Percentiles rank a stretch among this genome's conserved stretches.
phyloP scores from a whole-genome alignment of 148 eudicot species.

The Silene uniflora region DNA sequence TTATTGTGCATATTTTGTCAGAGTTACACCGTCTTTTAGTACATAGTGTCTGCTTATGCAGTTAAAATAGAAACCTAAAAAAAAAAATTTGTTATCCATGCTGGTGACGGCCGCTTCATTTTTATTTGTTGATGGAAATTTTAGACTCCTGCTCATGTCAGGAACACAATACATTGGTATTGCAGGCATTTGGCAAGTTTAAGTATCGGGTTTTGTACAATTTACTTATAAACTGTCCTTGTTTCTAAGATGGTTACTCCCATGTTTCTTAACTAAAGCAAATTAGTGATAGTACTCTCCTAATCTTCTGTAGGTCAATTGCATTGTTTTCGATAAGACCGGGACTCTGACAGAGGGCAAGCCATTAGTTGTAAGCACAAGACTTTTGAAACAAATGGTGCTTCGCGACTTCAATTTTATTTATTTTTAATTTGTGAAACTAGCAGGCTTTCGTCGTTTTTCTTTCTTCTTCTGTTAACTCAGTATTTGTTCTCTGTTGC shows the following conservation, averaged over 20 bases:
- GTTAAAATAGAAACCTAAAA: too few relatives aligned
- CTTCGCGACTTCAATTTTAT: conserved; percentile 39
- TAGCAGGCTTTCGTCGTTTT: background rate
- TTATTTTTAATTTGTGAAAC: background rate
- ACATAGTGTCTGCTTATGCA: too few relatives aligned
- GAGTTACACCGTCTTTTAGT: too few relatives aligned
- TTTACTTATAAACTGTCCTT: background rate
- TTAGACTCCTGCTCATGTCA: too few relatives aligned
- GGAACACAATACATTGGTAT: too few relatives aligned
- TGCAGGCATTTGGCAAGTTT: too few relatives aligned
- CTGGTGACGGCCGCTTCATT: too few relatives aligned
- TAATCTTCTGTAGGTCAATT: conserved; percentile 57
- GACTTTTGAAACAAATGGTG: conserved; percentile 60
- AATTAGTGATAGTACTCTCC: background rate
- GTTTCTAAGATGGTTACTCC: background rate
- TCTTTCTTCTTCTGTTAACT: too few relatives aligned
- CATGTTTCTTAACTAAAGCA: background rate
- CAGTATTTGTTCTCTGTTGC: too few relatives aligned
- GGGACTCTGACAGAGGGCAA: conserved; percentile 91
- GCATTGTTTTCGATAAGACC: conserved; percentile 97
- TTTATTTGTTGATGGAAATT: too few relatives aligned
- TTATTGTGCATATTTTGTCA: too few relatives aligned
- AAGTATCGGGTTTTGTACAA: background rate
- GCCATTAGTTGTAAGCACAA: conserved; percentile 75
- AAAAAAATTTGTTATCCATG: too few relatives aligned